A percentile compares a stretch with the other conserved stretches of the same genome.
Conservation (phyloP, 345 rosid species). For the Pistacia vera region DNA sequence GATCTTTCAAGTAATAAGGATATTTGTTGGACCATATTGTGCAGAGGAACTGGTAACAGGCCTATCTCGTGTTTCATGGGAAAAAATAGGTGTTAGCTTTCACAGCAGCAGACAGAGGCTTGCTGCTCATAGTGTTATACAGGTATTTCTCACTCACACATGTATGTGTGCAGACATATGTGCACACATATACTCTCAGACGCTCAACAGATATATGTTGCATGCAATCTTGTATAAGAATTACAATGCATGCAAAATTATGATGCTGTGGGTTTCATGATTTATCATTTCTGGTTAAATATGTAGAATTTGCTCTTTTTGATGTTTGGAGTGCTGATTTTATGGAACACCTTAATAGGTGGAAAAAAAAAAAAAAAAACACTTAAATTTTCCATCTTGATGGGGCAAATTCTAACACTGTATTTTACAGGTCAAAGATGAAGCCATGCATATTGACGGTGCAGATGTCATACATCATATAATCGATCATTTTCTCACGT, state of each 20-base stretch:
- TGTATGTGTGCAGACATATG: too few species aligned
- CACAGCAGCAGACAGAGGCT: slow-evolving; percentile 76
- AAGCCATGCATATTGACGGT: slow-evolving; percentile 73
- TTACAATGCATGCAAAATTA: neutral
- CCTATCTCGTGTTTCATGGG: slow-evolving; percentile 89
- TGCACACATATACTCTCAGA: neutral
- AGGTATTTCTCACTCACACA: slow-evolving; percentile 46
- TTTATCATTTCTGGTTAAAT: neutral
- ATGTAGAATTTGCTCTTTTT: neutral
- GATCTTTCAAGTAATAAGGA: neutral
- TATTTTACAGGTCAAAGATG: slow-evolving; percentile 72
- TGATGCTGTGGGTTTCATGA: too few species aligned
- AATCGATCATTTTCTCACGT: slow-evolving; percentile 74
- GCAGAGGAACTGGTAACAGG: slow-evolving; percentile 84
- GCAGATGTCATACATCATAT: slow-evolving; percentile 89
- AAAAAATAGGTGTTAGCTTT: slow-evolving; percentile 94
- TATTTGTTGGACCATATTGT: slow-evolving; percentile 18
- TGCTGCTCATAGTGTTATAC: slow-evolving; percentile 97
- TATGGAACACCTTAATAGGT: neutral
- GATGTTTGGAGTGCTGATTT: neutral
- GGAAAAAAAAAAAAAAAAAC: neutral
- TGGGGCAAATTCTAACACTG: neutral
- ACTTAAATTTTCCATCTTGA: neutral
- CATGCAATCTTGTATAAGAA: neutral
- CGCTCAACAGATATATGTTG: neutral